Evolutionary conservation across 2,329 filamentous ascomycete species (phyloP).

Genomic region (Penicillium sp.): DNA sequence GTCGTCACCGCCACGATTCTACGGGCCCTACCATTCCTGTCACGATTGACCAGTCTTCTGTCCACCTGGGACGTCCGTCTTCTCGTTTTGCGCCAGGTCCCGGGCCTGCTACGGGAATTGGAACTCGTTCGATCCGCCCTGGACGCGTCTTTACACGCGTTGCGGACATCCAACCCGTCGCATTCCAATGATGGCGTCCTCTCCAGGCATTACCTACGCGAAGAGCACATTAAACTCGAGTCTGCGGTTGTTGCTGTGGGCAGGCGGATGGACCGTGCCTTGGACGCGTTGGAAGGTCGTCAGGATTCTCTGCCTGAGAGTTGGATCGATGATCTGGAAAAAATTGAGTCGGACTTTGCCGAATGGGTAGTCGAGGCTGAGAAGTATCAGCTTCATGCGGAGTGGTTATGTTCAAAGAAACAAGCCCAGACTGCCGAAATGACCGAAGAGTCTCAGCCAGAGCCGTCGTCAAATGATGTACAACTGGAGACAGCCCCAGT

Average conservation of each 20-base stretch:
- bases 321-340: conserved; percentile 85
- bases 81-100: conserved; percentile 66
- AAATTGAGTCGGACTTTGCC: conserved; percentile 68
- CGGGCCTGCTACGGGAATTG: conserved; percentile 62
- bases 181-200: conserved; percentile 25
- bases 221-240: conserved; percentile 54
- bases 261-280: conserved; percentile 70
- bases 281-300: conserved; percentile 78
- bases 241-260: conserved; percentile 66
- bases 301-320: conserved; percentile 76
- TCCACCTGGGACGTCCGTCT: conserved; percentile 73
- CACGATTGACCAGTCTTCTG: conserved; percentile 66
- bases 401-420: conserved; percentile 40
- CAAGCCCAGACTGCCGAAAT: conserved; percentile 4
- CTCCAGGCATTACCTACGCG: conserved; percentile 38
- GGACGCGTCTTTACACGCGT: conserved; percentile 29
- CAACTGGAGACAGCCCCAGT: background rate
- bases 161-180: conserved; percentile 26
- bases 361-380: conserved; percentile 78
- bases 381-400: conserved; percentile 63
- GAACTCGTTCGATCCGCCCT: conserved; percentile 37
- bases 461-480: background rate
- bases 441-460: background rate
- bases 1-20: conserved; percentile 86
- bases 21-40: conserved; percentile 77